Evolutionary conservation across 2,329 filamentous ascomycete genomes (phyloP).

Genomic region (Trichoderma lentiforme): DNA sequence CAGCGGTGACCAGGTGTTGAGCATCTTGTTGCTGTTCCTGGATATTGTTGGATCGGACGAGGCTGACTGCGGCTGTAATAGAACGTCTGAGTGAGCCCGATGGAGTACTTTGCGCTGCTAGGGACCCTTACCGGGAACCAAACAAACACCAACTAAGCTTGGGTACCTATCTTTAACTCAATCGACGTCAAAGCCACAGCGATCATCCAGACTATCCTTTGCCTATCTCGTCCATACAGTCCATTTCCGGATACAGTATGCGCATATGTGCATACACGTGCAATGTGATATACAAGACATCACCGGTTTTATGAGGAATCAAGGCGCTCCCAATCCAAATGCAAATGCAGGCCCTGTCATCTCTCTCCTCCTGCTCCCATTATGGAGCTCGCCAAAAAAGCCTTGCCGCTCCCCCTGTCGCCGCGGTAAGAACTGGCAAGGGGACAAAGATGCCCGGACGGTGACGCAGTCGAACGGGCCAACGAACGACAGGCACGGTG

Average conservation of each 20-base stretch:
- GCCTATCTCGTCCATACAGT: background rate
- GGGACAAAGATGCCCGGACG: background rate
- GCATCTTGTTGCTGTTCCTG: background rate
- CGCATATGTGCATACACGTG: background rate
- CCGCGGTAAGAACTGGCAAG: conserved; percentile 7
- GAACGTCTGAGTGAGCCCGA: background rate
- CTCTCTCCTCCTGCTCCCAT: background rate
- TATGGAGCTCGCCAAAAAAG: conserved; percentile 1
- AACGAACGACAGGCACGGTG: background rate
- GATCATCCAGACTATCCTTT: background rate
- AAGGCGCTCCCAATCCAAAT: background rate
- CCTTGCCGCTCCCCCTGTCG: conserved; percentile 10
- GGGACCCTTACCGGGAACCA: background rate
- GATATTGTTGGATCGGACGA: background rate
- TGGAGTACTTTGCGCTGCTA: background rate
- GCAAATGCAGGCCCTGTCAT: background rate
- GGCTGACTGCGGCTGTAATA: background rate
- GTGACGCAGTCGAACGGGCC: background rate
- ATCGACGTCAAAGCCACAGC: background rate
- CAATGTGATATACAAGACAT: background rate
- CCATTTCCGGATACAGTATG: background rate
- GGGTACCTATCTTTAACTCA: background rate
- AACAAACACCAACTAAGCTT: background rate
- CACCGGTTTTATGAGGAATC: background rate
- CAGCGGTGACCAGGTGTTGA: background rate